A percentile compares a stretch with the other conserved stretches of the same genome.
Conservation (phyloP, 305 asterid genomes). For the Galium porrigens region DNA sequence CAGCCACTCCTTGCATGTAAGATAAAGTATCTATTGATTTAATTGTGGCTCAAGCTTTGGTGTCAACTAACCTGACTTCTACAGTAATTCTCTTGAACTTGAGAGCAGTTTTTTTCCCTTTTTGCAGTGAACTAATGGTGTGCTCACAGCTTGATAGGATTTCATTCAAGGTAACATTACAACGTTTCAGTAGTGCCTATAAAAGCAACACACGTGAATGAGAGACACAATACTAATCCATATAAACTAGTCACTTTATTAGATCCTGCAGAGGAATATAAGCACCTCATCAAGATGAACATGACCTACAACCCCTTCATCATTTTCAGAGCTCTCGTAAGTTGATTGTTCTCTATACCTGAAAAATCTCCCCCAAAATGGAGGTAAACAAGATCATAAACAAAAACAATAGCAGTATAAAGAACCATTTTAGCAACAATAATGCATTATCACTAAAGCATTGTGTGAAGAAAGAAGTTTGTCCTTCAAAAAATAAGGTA, state of each 20-base stretch:
- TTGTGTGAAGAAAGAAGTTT: neutral
- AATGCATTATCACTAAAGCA: neutral
- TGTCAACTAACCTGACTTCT: slow-evolving; percentile 48
- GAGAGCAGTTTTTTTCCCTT: slow-evolving; percentile 52
- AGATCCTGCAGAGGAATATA: slow-evolving; percentile 16
- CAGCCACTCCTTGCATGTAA: neutral
- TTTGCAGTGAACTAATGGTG: slow-evolving; percentile 33
- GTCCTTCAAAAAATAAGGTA: neutral
- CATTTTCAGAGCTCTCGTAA: slow-evolving; percentile 32
- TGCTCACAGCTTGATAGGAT: slow-evolving; percentile 62
- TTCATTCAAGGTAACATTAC: slow-evolving; percentile 35
- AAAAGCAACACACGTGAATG: slow-evolving; percentile 18
- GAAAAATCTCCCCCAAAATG: slow-evolving; percentile 16
- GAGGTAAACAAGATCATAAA: slow-evolving; percentile 6
- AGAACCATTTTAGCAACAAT: neutral
- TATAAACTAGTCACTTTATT: neutral
- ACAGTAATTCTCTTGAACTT: slow-evolving; percentile 48
- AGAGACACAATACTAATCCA: slow-evolving; percentile 10
- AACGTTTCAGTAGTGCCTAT: slow-evolving; percentile 42
- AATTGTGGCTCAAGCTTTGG: slow-evolving; percentile 14
- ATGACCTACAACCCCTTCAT: slow-evolving; percentile 72
- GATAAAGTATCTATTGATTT: neutral
- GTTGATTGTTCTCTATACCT: slow-evolving; percentile 42
- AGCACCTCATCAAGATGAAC: slow-evolving; percentile 67
- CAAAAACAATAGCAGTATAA: neutral